These are phyloP conservation scores for Cladosporium sp. DNA, from an alignment of 2,329 filamentous ascomycete species.

Conservation along the genomic window DNA sequence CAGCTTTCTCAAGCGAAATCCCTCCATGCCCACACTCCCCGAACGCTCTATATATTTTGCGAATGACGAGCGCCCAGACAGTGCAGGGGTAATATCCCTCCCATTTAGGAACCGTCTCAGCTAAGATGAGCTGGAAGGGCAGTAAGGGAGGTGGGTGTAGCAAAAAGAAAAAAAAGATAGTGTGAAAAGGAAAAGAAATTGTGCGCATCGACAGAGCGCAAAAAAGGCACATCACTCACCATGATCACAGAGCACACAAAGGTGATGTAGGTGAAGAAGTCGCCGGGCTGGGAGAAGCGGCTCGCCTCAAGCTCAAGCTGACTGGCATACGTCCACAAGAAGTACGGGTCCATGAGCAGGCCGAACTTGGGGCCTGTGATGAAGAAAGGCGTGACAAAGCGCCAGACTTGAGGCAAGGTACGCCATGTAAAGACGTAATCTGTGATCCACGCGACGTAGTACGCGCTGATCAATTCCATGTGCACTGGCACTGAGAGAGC, in stretches of 20 bases:
- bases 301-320: conserved; percentile 70
- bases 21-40: conserved; percentile 54
- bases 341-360: conserved; percentile 73
- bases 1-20: conserved; percentile 53
- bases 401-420: conserved; percentile 61
- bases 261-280: conserved; percentile 76
- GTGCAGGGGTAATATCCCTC: conserved; percentile 56
- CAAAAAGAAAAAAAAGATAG: conserved; percentile 25
- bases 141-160: conserved; percentile 57
- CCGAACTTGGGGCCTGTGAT: conserved; percentile 56
- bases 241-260: conserved; percentile 71
- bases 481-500: conserved; percentile 62
- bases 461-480: conserved; percentile 53
- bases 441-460: conserved; percentile 57
- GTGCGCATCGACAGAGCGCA: conserved; percentile 7
- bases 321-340: conserved; percentile 75
- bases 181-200: conserved; percentile 22
- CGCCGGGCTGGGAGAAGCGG: conserved; percentile 72
- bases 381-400: conserved; percentile 58
- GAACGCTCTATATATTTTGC: conserved; percentile 47
- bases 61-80: conserved; percentile 52
- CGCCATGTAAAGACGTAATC: conserved; percentile 49
- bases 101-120: conserved; percentile 57
- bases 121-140: conserved; percentile 53
- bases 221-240: conserved; percentile 60